Evolutionary conservation across 1,284 basidiomycete species (phyloP).

Genomic region (Cryptococcus sp.): DNA sequence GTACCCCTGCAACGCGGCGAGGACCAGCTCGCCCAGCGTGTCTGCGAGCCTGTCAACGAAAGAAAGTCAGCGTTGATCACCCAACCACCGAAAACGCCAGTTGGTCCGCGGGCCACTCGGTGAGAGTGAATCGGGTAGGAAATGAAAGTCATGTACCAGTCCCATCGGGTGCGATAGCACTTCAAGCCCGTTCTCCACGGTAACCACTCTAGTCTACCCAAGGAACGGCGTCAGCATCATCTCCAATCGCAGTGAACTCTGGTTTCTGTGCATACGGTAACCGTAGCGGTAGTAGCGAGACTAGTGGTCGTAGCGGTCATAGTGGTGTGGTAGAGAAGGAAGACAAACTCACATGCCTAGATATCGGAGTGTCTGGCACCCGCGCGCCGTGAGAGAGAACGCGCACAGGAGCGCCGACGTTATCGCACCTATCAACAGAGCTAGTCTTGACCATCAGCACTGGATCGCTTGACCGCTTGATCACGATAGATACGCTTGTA

Average conservation of each 20-base stretch:
- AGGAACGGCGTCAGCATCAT: no score
- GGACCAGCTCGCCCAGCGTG: conserved; percentile 9
- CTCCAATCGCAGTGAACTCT: no score
- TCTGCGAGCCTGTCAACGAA: conserved; percentile 6
- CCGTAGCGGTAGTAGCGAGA: not conserved
- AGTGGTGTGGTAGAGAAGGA: not conserved
- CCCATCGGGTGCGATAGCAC: conserved; percentile 20
- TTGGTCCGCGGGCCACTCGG: not conserved
- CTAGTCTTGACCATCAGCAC: not conserved
- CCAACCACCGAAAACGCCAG: no score
- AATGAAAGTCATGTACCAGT: conserved; percentile 10
- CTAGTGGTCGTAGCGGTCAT: not conserved
- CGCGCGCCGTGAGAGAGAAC: conserved; percentile 13
- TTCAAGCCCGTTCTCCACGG: conserved; percentile 20
- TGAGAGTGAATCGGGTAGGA: not conserved
- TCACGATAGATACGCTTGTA: not conserved
- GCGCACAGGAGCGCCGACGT: conserved; percentile 10
- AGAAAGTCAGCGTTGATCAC: not conserved
- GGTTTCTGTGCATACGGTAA: not conserved
- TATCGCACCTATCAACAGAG: conserved; percentile 7
- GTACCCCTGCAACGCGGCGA: conserved; percentile 2
- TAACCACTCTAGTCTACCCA: conserved; percentile 15
- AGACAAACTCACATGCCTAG: conserved; percentile 11
- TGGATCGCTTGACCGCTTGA: not conserved
- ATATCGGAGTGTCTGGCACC: conserved; percentile 16